Conservation (phyloP, 2,329 filamentous ascomycete species). For the Verticillium nonalfalfae region DNA sequence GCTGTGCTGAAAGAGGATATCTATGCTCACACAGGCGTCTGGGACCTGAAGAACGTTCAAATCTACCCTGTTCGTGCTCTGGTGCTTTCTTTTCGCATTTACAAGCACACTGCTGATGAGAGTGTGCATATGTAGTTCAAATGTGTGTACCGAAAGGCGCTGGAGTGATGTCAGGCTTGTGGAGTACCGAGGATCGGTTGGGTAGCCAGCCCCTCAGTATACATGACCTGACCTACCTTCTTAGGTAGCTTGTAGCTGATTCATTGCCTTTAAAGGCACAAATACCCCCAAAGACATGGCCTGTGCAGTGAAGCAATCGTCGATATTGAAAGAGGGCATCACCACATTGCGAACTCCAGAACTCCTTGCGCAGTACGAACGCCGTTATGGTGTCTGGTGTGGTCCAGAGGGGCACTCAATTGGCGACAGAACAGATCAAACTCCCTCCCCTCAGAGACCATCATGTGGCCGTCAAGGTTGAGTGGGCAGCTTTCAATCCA, state of each 20-base stretch:
- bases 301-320: too few species aligned
- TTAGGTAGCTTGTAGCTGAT: too few species aligned
- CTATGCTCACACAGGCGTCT: background rate
- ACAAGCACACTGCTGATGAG: background rate
- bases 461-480: background rate
- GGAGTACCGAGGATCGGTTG: background rate
- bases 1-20: background rate
- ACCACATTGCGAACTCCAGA: background rate
- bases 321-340: too few species aligned
- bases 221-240: background rate
- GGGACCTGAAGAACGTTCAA: background rate
- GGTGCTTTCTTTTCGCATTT: background rate
- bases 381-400: background rate
- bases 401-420: background rate
- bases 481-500: background rate
- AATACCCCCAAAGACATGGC: too few species aligned
- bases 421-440: background rate
- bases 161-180: background rate
- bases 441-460: background rate
- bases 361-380: background rate
- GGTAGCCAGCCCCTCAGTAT: background rate
- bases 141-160: background rate
- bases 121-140: background rate
- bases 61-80: background rate
- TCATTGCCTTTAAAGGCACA: too few species aligned